These are phyloP conservation scores for Syncephalastrum sp. DNA, from an alignment of 371 early-diverging fungal genomes.

Conservation along the genomic window DNA sequence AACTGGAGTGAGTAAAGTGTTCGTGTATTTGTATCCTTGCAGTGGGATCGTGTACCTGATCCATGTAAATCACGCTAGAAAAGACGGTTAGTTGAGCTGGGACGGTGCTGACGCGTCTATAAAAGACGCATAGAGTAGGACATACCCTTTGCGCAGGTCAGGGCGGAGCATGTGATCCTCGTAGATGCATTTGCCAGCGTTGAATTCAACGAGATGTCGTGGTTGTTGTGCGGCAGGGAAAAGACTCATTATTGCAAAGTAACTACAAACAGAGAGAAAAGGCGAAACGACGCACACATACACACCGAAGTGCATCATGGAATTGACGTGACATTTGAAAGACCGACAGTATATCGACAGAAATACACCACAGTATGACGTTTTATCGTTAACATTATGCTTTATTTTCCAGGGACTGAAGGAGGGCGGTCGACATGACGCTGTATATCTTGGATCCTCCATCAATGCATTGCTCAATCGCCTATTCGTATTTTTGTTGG, in stretches of 20 bases:
- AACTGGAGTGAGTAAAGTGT: not conserved
- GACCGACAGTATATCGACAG: too few relatives aligned
- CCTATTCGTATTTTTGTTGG: conserved; percentile 40
- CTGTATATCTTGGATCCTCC: conserved; percentile 80
- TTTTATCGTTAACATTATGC: conserved; percentile 2
- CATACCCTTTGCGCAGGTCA: conserved; percentile 73
- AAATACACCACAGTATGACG: too few relatives aligned
- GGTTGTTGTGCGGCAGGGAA: conserved; percentile 30
- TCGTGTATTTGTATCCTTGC: not conserved
- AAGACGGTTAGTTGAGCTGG: conserved; percentile 1
- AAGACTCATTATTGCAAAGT: conserved; percentile 26
- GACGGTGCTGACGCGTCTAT: conserved; percentile 11
- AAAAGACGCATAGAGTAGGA: not conserved
- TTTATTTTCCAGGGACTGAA: conserved; percentile 34
- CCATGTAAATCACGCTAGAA: conserved; percentile 52
- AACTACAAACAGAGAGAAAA: too few relatives aligned
- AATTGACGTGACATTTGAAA: too few relatives aligned
- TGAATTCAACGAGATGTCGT: conserved; percentile 62
- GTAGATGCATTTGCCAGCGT: conserved; percentile 74
- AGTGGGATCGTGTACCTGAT: conserved; percentile 31
- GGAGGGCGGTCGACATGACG: conserved; percentile 63
- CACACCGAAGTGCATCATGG: too few relatives aligned
- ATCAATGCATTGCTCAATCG: conserved; percentile 81
- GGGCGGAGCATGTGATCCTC: conserved; percentile 68
- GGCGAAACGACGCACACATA: too few relatives aligned